A percentile compares a stretch with the other conserved stretches of the same genome.
These are phyloP conservation scores for Bipolaris oryzae DNA, from an alignment of 2,329 filamentous ascomycete species.

Conservation along the genomic window DNA sequence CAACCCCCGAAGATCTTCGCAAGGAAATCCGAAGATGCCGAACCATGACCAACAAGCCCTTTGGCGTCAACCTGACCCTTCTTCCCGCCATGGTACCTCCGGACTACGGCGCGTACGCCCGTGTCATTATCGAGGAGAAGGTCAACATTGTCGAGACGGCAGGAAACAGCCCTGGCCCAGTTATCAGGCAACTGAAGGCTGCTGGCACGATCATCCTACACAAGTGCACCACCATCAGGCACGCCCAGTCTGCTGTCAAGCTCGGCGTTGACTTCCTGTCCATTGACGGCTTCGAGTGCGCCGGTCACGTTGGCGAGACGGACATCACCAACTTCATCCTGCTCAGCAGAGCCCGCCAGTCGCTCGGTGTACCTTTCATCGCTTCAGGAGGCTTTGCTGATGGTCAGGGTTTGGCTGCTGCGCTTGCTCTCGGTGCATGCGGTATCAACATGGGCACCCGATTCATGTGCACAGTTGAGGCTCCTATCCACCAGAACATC, in stretches of 20 bases:
- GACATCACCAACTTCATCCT: conserved; percentile 93
- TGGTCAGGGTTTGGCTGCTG: conserved; percentile 89
- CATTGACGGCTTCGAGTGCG: conserved; percentile 98
- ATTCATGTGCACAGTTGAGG: conserved; percentile 95
- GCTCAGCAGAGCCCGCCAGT: conserved; percentile 81
- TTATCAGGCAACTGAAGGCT: conserved; percentile 86
- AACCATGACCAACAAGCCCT: conserved; percentile 77
- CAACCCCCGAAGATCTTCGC: conserved; percentile 87
- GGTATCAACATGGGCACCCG: conserved; percentile 98
- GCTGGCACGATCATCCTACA: conserved; percentile 82
- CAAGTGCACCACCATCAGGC: conserved; percentile 96
- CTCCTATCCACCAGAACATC: conserved; percentile 90
- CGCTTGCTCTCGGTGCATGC: conserved; percentile 84
- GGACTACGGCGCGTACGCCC: conserved; percentile 89
- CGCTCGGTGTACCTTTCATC: conserved; percentile 86
- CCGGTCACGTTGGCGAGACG: conserved; percentile 83
- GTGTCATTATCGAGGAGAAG: conserved; percentile 91
- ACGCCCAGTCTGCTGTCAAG: conserved; percentile 89
- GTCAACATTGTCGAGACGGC: conserved; percentile 91
- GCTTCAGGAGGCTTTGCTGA: conserved; percentile 96
- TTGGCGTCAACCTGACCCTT: conserved; percentile 94
- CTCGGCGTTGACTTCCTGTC: conserved; percentile 95
- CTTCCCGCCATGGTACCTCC: conserved; percentile 88
- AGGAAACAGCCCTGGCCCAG: conserved; percentile 85
- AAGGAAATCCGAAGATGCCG: conserved; percentile 90